Conservation (phyloP, 140 eudicot species). For the Cichorium intybus region DNA sequence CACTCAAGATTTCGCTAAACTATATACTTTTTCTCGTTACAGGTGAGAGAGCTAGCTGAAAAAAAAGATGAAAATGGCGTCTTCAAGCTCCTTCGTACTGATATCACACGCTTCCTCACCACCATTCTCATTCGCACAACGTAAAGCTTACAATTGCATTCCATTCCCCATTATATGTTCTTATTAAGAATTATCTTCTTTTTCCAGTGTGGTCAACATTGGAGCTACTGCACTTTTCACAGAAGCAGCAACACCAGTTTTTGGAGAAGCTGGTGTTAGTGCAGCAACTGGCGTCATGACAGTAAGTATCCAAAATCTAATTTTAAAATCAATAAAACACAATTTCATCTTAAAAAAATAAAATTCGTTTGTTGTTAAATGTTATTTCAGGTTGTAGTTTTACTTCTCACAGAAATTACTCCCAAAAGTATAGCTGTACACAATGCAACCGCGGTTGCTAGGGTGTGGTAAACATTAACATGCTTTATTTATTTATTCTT, state of each 20-base stretch:
- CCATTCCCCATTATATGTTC: neutral
- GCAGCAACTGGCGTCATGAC: conserved; percentile 81
- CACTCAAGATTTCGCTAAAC: too few species aligned
- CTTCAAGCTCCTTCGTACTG: too few species aligned
- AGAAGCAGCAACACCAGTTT: conserved; percentile 63
- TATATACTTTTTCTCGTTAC: conserved; percentile 17
- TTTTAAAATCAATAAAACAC: neutral
- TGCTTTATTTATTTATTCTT: too few species aligned
- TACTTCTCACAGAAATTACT: conserved; percentile 95
- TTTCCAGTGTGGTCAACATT: too few species aligned
- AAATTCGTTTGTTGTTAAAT: conserved; percentile 7
- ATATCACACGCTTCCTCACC: too few species aligned
- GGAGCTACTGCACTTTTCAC: too few species aligned
- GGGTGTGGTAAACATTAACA: too few species aligned
- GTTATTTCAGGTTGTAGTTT: conserved; percentile 71
- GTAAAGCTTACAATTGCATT: too few species aligned
- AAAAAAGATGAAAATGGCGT: too few species aligned
- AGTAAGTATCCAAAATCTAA: conserved; percentile 23
- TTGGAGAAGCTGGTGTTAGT: conserved; percentile 81
- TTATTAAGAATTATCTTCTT: neutral
- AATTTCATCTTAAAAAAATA: neutral
- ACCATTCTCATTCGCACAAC: conserved; percentile 73
- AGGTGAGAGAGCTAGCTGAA: too few species aligned
- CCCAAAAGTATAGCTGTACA: too few species aligned
- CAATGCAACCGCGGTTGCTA: too few species aligned